phyloP scores from a whole-genome alignment of 1,139 yeast species.

The Pichia sp. region DNA sequence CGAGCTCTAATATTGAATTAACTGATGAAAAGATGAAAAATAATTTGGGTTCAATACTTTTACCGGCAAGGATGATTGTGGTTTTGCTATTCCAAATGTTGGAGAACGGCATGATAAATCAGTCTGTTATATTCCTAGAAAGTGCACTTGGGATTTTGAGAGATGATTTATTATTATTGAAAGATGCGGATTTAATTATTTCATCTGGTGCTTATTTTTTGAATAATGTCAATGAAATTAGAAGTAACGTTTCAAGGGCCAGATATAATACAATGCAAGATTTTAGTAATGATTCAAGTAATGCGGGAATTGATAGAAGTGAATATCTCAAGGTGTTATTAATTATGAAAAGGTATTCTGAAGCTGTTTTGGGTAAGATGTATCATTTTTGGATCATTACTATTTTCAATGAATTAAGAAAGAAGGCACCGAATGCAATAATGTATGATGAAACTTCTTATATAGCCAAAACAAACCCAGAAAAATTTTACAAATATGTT shows the following conservation, averaged over 20 bases:
- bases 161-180: slow-evolving; percentile 56
- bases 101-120: slow-evolving; percentile 89
- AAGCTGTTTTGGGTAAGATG: slow-evolving; percentile 84
- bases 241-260: slow-evolving; percentile 91
- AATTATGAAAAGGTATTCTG: slow-evolving; percentile 90
- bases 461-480: slow-evolving; percentile 73
- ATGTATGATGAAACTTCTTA: slow-evolving; percentile 87
- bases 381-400: slow-evolving; percentile 97
- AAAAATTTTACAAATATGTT: slow-evolving; percentile 22
- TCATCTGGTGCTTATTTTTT: slow-evolving; percentile 96
- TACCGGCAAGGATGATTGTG: slow-evolving; percentile 92
- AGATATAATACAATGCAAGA: slow-evolving; percentile 58
- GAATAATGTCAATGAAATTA: slow-evolving; percentile 89
- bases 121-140: slow-evolving; percentile 85
- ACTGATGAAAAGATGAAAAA: slow-evolving; percentile 52
- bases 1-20: slow-evolving; percentile 21
- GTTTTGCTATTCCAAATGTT: slow-evolving; percentile 93
- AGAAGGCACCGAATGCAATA: slow-evolving; percentile 89
- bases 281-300: slow-evolving; percentile 67
- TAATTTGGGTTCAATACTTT: slow-evolving; percentile 81
- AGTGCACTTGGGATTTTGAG: slow-evolving; percentile 85
- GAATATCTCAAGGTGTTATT: slow-evolving; percentile 85
- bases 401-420: slow-evolving; percentile 82
- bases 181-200: slow-evolving; percentile 72
- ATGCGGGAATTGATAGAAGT: slow-evolving; percentile 78